phyloP scores from a whole-genome alignment of 1,284 basidiomycete species.

The Austroboletus niveus region DNA sequence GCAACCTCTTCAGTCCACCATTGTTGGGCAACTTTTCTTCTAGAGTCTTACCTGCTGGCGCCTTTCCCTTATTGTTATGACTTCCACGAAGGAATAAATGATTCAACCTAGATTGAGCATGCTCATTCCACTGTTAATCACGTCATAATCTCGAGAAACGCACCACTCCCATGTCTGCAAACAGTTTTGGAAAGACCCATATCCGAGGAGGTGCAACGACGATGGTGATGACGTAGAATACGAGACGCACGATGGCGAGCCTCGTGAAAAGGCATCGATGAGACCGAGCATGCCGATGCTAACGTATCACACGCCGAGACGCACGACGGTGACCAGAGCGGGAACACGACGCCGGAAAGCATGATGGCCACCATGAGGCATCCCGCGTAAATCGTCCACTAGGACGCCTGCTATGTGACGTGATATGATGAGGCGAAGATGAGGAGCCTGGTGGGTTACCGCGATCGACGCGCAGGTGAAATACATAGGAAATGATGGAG shows the following conservation, averaged over 20 bases:
- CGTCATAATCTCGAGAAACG: no score
- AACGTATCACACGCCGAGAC: constrained; percentile 97
- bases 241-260: constrained; percentile 88
- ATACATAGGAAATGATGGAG: constrained; percentile 79
- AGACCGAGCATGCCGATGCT: constrained; percentile 87
- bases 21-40: no score
- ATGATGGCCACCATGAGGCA: constrained; percentile 93
- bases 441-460: constrained; percentile 67
- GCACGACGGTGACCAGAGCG: constrained; percentile 92
- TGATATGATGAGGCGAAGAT: constrained; percentile 76
- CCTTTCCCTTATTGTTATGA: no score
- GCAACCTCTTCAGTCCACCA: no score
- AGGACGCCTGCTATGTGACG: constrained; percentile 87
- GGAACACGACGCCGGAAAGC: constrained; percentile 98
- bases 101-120: no score
- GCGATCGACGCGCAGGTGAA: constrained; percentile 88
- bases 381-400: constrained; percentile 92
- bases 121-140: no score
- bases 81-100: no score
- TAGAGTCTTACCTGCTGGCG: no score
- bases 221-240: constrained; percentile 74
- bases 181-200: no score
- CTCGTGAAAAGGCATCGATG: constrained; percentile 80
- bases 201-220: no score
- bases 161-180: no score